These are phyloP conservation scores for Clitopilus hobsonii DNA, from an alignment of 768 basidiomycete genomes.

Conservation along the genomic window DNA sequence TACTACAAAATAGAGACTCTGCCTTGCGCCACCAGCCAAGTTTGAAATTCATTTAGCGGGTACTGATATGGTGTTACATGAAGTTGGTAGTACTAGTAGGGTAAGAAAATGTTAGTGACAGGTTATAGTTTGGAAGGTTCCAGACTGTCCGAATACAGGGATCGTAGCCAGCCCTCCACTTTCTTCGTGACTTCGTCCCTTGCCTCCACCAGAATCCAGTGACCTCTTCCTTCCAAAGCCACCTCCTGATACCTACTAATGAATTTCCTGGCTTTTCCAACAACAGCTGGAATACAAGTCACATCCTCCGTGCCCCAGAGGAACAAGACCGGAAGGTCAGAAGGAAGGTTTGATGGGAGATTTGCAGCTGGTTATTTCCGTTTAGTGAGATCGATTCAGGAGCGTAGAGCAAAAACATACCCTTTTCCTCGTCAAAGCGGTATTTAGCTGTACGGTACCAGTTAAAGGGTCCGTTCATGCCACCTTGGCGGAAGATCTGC, in stretches of 20 bases:
- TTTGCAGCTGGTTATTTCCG: constrained; percentile 29
- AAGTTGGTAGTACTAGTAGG: too few relatives aligned
- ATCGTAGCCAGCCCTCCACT: constrained; percentile 43
- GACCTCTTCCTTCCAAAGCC: constrained; percentile 50
- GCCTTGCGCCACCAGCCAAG: too few relatives aligned
- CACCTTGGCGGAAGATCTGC: constrained; percentile 37
- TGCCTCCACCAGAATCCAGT: constrained; percentile 69
- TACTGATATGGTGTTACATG: too few relatives aligned
- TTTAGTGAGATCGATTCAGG: constrained; percentile 1
- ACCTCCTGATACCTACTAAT: constrained; percentile 47
- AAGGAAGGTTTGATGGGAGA: constrained; percentile 36
- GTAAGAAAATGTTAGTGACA: too few relatives aligned
- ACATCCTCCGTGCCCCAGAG: constrained; percentile 55
- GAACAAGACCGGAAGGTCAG: constrained; percentile 55
- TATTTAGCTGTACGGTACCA: constrained; percentile 64
- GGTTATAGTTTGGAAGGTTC: not conserved
- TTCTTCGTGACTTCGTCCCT: constrained; percentile 47
- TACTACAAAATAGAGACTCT: too few relatives aligned
- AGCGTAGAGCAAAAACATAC: constrained; percentile 17
- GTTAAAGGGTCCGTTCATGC: constrained; percentile 70
- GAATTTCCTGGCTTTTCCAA: constrained; percentile 43
- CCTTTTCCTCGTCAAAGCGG: constrained; percentile 64
- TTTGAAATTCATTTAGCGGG: too few relatives aligned
- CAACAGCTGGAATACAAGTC: constrained; percentile 35
- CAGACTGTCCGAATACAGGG: constrained; percentile 17